Evolutionary conservation across 768 basidiomycete species (phyloP), one percentile per base, ranked within the genome.

Genomic region (Termitomyces sp.): DNA sequence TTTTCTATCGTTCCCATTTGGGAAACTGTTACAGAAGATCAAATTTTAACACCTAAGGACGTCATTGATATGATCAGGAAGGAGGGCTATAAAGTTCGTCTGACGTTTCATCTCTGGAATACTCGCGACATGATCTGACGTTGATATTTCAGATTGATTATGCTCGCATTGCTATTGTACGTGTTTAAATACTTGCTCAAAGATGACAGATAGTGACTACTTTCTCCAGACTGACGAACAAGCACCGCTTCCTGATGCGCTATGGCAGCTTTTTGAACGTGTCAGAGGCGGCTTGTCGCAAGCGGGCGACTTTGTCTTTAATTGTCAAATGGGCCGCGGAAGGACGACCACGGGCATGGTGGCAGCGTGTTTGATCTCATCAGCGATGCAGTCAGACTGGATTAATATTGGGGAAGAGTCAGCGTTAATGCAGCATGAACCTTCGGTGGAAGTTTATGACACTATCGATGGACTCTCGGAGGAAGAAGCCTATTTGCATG

Each of bases 261-360:
- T 98, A 18, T 83, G 79, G 20, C 86, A 89, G 50, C 76, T 99
- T 39, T 74, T 96, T 25, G 81, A 85, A 23, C 83, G 94, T 32
- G 81, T 98, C 5, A 79, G 80, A 66, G 64, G 77, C 55, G 77
- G 79, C 52, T 59, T 86, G 42, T 70, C 78, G 1, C 74, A 79
- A 27, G 81, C 85, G 1, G 88, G 84, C 4, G 91, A 92, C 61
- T 89, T 94, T 61, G 73, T 93, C 43, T 98, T 97, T 76, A 98
- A 98, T 62, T 99, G 97, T 69, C 97, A 98, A 70, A 96, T 98
- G 94, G 91, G 91, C 22, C 76, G 89, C 52, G 89, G 86, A 15
- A 78, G 89, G 36, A 99, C 97, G 6, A 99, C 97, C 0, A 98
- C 94, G 0, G 97, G 97, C 5, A 98, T 98, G 94, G 83, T 94